These are phyloP conservation scores for Xylariaceae sp. DNA, from an alignment of 2,329 filamentous ascomycete species.

Conservation along the genomic window DNA sequence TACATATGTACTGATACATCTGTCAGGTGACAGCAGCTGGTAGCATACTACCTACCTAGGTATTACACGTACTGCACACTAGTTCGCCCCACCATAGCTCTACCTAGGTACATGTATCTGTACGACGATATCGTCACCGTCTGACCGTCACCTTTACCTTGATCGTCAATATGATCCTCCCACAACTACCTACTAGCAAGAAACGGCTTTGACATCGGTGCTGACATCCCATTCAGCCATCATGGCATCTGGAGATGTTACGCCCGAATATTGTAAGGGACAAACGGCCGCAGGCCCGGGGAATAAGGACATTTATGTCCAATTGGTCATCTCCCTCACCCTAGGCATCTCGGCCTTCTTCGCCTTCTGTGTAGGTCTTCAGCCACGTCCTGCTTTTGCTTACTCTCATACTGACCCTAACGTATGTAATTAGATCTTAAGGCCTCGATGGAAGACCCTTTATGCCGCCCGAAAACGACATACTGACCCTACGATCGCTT, in stretches of 20 bases:
- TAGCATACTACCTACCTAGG: no score
- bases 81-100: not conserved
- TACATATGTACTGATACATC: no score
- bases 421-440: constrained; percentile 64
- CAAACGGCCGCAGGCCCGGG: constrained; percentile 37
- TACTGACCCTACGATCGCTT: constrained; percentile 56
- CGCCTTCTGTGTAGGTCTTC: constrained; percentile 69
- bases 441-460: constrained; percentile 87
- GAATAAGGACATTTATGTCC: constrained; percentile 57
- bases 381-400: not conserved
- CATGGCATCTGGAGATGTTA: constrained; percentile 19
- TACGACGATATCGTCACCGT: not conserved
- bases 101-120: not conserved
- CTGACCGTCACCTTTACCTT: not conserved
- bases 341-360: constrained; percentile 74
- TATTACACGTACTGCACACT: no score
- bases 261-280: constrained; percentile 24
- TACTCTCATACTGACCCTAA: constrained; percentile 6
- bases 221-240: constrained; percentile 4
- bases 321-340: constrained; percentile 71
- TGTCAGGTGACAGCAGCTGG: no score
- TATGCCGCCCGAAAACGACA: constrained; percentile 88
- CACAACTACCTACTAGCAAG: not conserved
- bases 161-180: not conserved
- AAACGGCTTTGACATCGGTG: not conserved